Percentiles rank a stretch among this genome's conserved stretches.
Evolutionary conservation across 345 rosid genomes (phyloP).

Genomic region (Camelina sativa): DNA sequence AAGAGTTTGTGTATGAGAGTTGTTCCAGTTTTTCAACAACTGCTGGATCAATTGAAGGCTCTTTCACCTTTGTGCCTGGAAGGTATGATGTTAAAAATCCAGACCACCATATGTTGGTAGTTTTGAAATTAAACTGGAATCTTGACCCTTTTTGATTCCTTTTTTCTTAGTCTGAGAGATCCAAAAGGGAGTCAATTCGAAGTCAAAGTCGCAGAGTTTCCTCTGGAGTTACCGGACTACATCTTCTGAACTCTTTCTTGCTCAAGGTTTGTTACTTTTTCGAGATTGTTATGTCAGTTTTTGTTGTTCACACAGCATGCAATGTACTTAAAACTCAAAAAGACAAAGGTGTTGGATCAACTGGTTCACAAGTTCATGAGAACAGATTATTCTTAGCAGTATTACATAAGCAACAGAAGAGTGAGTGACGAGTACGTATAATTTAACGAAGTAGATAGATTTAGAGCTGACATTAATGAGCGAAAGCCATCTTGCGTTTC

Average conservation of each 20-base stretch:
- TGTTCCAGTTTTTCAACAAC: constrained; percentile 47
- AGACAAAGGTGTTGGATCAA: not conserved
- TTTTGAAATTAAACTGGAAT: constrained; percentile 5
- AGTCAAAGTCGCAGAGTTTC: constrained; percentile 65
- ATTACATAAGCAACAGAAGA: constrained; percentile 11
- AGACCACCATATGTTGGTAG: not conserved
- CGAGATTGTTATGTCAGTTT: not conserved
- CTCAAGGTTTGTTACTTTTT: constrained; percentile 27
- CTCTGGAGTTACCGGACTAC: constrained; percentile 66
- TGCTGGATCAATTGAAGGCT: constrained; percentile 69
- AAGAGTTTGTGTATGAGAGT: constrained; percentile 82
- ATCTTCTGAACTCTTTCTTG: constrained; percentile 51
- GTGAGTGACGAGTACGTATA: constrained; percentile 1
- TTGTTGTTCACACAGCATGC: constrained; percentile 5
- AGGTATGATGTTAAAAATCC: constrained; percentile 53
- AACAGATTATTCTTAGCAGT: not conserved
- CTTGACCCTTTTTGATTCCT: not conserved
- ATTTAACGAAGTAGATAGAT: not conserved
- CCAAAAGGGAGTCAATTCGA: constrained; percentile 64
- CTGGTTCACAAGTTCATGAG: constrained; percentile 17
- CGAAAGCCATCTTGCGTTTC: constrained; percentile 56
- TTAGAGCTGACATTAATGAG: constrained; percentile 24
- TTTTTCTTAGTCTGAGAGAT: constrained; percentile 53
- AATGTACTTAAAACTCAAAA: not conserved
- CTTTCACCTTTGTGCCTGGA: constrained; percentile 89